Evolutionary conservation across 1,284 basidiomycete genomes (phyloP).

Genomic region (Fistulinella cinereoalba): DNA sequence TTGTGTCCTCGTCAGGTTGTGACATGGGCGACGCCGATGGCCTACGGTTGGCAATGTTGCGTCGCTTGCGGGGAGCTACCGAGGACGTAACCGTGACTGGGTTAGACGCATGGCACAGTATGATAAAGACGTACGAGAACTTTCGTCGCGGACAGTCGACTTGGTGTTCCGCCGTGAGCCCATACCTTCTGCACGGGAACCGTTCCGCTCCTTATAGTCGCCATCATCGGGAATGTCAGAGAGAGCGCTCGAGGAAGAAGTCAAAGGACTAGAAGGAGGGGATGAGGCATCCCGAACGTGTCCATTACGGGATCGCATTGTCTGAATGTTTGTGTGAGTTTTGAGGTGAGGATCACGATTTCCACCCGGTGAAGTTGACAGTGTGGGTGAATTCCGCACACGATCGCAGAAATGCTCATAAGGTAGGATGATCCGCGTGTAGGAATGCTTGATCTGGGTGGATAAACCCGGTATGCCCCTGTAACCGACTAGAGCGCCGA

Average conservation of each 20-base stretch:
- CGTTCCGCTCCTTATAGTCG: slow-evolving; percentile 50
- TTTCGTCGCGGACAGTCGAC: slow-evolving; percentile 43
- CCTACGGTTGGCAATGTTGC: slow-evolving; percentile 31
- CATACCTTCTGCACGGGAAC: slow-evolving; percentile 31
- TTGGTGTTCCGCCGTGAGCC: slow-evolving; percentile 44
- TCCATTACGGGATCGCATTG: slow-evolving; percentile 39
- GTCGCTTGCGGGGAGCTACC: slow-evolving; percentile 37
- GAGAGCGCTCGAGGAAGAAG: slow-evolving; percentile 66
- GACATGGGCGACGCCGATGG: slow-evolving; percentile 46
- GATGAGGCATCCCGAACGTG: slow-evolving; percentile 38
- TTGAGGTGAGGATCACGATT: slow-evolving; percentile 42
- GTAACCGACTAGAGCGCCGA: slow-evolving; percentile 82
- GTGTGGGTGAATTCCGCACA: slow-evolving; percentile 61
- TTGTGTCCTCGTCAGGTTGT: slow-evolving; percentile 42
- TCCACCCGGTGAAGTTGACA: slow-evolving; percentile 40
- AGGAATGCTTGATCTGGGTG: slow-evolving; percentile 87
- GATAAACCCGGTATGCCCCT: slow-evolving; percentile 78
- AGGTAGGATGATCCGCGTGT: slow-evolving; percentile 86
- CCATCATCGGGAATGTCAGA: slow-evolving; percentile 76
- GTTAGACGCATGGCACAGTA: slow-evolving; percentile 16
- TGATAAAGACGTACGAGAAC: slow-evolving; percentile 32
- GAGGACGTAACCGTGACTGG: not conserved
- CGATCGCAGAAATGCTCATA: slow-evolving; percentile 89
- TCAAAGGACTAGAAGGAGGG: slow-evolving; percentile 68
- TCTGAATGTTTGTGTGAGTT: slow-evolving; percentile 42